A percentile compares a stretch with the other conserved stretches of the same genome.
phyloP scores from a whole-genome alignment of 257 asterid genomes.

The Eustoma russellianum region DNA sequence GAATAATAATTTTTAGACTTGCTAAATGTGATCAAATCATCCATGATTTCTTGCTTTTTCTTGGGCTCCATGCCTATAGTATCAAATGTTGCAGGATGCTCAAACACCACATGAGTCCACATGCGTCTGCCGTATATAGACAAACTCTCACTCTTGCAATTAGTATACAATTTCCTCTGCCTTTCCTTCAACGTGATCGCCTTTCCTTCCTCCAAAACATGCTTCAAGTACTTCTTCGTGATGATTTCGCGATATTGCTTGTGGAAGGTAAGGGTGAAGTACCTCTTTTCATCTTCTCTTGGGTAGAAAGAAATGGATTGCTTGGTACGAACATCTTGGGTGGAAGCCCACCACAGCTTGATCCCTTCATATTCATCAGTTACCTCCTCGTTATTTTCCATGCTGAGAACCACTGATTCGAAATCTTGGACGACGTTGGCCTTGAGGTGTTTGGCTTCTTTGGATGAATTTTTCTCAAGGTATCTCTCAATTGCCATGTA shows the following conservation, averaged over 20 bases:
- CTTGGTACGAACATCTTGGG: neutral
- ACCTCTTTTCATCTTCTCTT: constrained; percentile 7
- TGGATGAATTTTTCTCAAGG: neutral
- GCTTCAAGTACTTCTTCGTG: constrained; percentile 22
- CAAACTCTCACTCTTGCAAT: constrained; percentile 22
- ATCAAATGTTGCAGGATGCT: constrained; percentile 22
- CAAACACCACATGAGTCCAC: constrained; percentile 49
- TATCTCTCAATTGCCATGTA: constrained; percentile 4
- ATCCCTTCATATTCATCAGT: constrained; percentile 26
- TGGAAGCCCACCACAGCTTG: neutral
- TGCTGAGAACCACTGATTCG: constrained; percentile 36
- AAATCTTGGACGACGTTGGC: constrained; percentile 4
- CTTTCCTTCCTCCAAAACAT: constrained; percentile 41
- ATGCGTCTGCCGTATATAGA: constrained; percentile 16
- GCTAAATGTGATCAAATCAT: constrained; percentile 33
- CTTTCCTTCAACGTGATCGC: constrained; percentile 34
- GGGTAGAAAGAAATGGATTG: constrained; percentile 4
- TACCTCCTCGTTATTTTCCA: constrained; percentile 47
- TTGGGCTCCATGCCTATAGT: constrained; percentile 30
- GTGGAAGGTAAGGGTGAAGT: constrained; percentile 1
- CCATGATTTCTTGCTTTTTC: constrained; percentile 31
- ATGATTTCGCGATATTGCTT: constrained; percentile 15
- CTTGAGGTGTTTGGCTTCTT: constrained; percentile 1
- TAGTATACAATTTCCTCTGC: constrained; percentile 38
- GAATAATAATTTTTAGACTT: constrained; percentile 40